These are phyloP conservation scores for Solanum appendiculatum DNA, from an alignment of 257 asterid genomes.

Conservation along the genomic window DNA sequence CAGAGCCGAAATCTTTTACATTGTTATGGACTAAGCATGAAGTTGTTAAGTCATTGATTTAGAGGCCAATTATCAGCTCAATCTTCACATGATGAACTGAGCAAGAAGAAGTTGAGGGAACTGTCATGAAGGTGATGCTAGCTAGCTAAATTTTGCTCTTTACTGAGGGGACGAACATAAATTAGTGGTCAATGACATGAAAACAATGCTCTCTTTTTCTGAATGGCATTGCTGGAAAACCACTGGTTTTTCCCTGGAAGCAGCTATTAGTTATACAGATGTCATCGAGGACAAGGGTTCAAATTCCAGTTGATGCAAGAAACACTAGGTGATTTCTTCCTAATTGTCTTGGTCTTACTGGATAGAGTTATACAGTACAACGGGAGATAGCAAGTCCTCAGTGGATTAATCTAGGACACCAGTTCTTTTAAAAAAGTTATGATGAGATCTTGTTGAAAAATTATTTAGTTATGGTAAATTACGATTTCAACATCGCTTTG, in stretches of 20 bases:
- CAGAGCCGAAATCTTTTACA: not conserved
- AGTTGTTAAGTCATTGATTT: not conserved
- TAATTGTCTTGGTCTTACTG: not conserved
- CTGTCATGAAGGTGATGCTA: not conserved
- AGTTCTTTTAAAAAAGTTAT: not conserved
- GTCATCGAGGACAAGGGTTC: not conserved
- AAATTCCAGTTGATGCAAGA: not conserved
- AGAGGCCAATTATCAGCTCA: slow-evolving; percentile 3
- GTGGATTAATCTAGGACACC: not conserved
- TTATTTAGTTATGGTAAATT: not conserved
- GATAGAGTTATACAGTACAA: not conserved
- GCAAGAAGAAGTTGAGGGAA: slow-evolving; percentile 8
- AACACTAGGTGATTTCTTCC: not conserved
- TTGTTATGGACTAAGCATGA: not conserved
- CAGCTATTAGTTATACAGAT: not conserved
- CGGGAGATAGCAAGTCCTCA: not conserved
- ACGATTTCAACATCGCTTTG: not conserved
- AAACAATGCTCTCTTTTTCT: not conserved
- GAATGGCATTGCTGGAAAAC: not conserved
- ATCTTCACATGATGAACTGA: slow-evolving; percentile 14
- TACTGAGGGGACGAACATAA: not conserved
- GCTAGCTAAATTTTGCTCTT: not conserved
- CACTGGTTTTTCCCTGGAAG: not conserved
- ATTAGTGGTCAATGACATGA: not conserved
- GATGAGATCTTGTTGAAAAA: not conserved